Percentiles rank a stretch among this genome's conserved stretches.
Evolutionary conservation across 345 rosid genomes (phyloP).

Genomic region (Brassica juncea): DNA sequence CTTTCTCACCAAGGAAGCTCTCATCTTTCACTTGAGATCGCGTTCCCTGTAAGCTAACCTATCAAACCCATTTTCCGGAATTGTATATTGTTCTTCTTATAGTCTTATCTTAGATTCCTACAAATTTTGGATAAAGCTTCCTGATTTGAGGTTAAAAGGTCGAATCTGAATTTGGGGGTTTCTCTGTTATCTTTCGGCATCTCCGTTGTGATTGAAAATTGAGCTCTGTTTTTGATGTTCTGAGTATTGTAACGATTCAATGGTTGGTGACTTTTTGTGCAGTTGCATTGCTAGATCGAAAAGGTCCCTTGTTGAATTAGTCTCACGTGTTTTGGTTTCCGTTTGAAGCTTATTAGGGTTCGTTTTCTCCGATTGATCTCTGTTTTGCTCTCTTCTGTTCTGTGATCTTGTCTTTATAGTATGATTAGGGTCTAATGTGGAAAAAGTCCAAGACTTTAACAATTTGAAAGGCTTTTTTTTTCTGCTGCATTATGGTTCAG

Average conservation of each 20-base stretch:
- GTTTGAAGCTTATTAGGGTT: constrained; percentile 11
- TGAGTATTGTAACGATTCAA: constrained; percentile 26
- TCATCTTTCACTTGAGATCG: constrained; percentile 23
- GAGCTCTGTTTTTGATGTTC: constrained; percentile 34
- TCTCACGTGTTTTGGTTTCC: constrained; percentile 8
- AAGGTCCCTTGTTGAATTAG: not conserved
- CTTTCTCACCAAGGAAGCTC: constrained; percentile 40
- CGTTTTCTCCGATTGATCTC: not conserved
- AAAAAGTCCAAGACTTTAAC: not conserved
- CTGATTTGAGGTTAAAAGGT: constrained; percentile 20
- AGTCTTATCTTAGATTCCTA: constrained; percentile 11
- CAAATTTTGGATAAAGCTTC: constrained; percentile 18
- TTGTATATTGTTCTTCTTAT: not conserved
- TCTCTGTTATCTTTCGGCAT: not conserved
- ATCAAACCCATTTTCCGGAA: constrained; percentile 29
- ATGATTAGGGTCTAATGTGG: constrained; percentile 1
- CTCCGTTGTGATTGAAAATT: constrained; percentile 7
- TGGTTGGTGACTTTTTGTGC: constrained; percentile 37
- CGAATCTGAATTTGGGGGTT: constrained; percentile 21
- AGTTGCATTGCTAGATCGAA: constrained; percentile 32
- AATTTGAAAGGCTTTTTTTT: not conserved
- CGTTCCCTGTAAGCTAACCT: constrained; percentile 40
- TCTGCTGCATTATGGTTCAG: constrained; percentile 11
- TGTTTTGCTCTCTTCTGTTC: not conserved
- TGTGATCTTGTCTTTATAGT: constrained; percentile 11